These are phyloP conservation scores for Aspergillus sp. DNA, from an alignment of 2,329 filamentous ascomycete species.

Conservation along the genomic window DNA sequence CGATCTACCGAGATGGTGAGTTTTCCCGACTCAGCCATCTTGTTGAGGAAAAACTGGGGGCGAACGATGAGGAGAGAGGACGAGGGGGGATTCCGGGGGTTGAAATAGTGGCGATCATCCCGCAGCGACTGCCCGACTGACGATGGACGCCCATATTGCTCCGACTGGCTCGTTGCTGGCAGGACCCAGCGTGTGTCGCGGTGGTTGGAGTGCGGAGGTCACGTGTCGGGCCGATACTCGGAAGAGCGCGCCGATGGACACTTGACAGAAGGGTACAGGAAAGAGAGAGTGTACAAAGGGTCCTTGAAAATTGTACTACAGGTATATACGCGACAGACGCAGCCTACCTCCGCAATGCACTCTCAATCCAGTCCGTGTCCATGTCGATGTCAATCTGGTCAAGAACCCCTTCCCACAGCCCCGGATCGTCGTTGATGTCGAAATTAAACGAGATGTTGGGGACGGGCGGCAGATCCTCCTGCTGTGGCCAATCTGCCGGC, in stretches of 20 bases:
- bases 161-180: constrained; percentile 4
- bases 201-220: constrained; percentile 6
- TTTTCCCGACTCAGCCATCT: constrained; percentile 22
- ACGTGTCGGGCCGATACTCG: constrained; percentile 22
- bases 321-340: background rate
- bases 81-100: constrained; percentile 6
- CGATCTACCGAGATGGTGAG: constrained; percentile 31
- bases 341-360: constrained; percentile 15
- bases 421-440: constrained; percentile 29
- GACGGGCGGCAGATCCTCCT: constrained; percentile 13
- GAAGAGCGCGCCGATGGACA: constrained; percentile 13
- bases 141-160: constrained; percentile 2
- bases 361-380: constrained; percentile 34
- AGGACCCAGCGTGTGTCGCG: constrained; percentile 1
- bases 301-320: too few species aligned
- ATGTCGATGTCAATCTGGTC: constrained; percentile 33
- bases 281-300: background rate
- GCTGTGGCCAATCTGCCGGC: constrained; percentile 11
- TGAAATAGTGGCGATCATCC: constrained; percentile 6
- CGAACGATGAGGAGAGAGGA: background rate
- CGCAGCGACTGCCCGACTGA: background rate
- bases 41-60: constrained; percentile 1
- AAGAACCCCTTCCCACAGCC: constrained; percentile 34
- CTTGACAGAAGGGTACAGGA: background rate
- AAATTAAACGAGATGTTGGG: constrained; percentile 27